A percentile compares a stretch with the other conserved stretches of the same genome.
These are phyloP conservation scores for Coemansia javaensis DNA, from an alignment of 192 early-diverging fungal genomes.

Conservation along the genomic window DNA sequence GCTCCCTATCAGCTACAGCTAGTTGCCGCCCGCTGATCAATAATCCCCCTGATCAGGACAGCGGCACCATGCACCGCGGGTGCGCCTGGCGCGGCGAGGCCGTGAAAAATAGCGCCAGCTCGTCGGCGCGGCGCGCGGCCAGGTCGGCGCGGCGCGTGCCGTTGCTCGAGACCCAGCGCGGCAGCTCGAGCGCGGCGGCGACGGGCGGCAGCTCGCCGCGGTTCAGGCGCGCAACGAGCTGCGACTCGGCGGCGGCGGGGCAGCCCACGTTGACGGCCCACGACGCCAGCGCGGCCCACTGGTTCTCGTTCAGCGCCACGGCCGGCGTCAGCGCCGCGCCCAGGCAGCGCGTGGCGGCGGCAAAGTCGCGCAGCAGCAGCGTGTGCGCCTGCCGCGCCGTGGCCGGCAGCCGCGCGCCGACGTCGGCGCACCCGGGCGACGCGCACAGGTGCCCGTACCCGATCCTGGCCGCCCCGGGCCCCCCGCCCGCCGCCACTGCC, in stretches of 20 bases:
- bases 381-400: neutral
- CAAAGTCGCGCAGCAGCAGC: constrained; percentile 14
- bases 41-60: neutral
- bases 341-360: constrained; percentile 6
- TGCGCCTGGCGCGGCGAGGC: neutral
- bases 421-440: neutral
- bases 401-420: neutral
- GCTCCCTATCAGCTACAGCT: neutral
- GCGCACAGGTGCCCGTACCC: constrained; percentile 31
- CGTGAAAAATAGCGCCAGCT: constrained; percentile 11
- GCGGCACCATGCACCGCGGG: neutral
- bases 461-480: constrained; percentile 9
- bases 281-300: constrained; percentile 34
- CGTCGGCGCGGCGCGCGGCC: constrained; percentile 5
- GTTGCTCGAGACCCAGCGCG: neutral
- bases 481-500: constrained; percentile 10
- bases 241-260: constrained; percentile 5
- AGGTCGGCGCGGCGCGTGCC: neutral
- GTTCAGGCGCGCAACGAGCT: constrained; percentile 11
- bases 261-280: constrained; percentile 34
- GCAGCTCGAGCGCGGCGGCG: constrained; percentile 11
- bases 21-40: no score
- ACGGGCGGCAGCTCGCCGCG: constrained; percentile 4
- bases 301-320: constrained; percentile 6
- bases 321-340: neutral